These are phyloP conservation scores for Ambrosia artemisiifolia DNA, from an alignment of 129 eudicot genomes.

Conservation along the genomic window DNA sequence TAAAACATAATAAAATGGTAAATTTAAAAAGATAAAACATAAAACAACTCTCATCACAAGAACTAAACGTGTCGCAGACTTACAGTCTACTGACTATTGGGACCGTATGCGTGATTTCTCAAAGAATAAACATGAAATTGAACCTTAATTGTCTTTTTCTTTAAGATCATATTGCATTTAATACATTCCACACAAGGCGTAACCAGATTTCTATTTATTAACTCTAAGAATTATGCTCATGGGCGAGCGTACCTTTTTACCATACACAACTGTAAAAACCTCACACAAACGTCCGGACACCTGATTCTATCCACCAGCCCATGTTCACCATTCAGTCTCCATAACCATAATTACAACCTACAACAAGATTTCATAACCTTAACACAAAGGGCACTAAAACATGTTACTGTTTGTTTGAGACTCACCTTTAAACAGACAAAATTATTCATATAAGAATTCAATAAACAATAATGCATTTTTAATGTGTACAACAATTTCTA, in stretches of 20 bases:
- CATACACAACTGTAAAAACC: too few species aligned
- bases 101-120: too few species aligned
- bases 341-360: neutral
- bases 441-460: neutral
- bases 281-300: neutral
- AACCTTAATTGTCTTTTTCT: too few species aligned
- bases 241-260: neutral
- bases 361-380: neutral
- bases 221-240: neutral
- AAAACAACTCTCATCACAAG: too few species aligned
- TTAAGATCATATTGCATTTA: too few species aligned
- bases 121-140: too few species aligned
- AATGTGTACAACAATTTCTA: neutral
- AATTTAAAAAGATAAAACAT: too few species aligned
- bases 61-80: too few species aligned
- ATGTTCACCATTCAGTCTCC: neutral
- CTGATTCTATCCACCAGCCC: neutral
- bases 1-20: too few species aligned
- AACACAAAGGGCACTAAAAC: neutral
- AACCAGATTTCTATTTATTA: neutral
- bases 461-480: neutral
- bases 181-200: too few species aligned
- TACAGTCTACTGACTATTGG: too few species aligned
- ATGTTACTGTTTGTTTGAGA: neutral
- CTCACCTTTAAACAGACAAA: too few species aligned